Evolutionary conservation across 257 asterid genomes (phyloP), one percentile per base, ranked within the genome.

Genomic region (Echium plantagineum): DNA sequence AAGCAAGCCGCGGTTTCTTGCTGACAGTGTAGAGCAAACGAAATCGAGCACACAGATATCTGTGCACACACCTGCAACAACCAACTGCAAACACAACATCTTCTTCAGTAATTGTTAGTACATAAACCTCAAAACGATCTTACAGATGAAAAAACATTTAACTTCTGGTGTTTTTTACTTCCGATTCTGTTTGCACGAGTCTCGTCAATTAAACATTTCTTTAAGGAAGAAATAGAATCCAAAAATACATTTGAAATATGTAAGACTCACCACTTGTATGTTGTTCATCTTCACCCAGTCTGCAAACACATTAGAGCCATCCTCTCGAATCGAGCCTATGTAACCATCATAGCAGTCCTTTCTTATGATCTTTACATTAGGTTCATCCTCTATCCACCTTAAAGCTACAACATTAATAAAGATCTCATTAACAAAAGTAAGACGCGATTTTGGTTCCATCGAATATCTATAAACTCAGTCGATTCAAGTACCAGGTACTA

Each of bases 41-140:
- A 85, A 83, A 74, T 85, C 94, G 67, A 85, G 73, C 60, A 85
- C 94, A 12, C 94, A 83, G 5, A 85, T 83, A 69, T 85, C 94
- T 4, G 94, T 85, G 77, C 94, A 85, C 38, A 74, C 26, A 8
- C 94, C 91, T 35, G 74, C 78, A 38, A 85, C 88, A 73, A 83
- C 4, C 71, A 83, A 51, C 94, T 85, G 35, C 60, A 52, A 66
- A 42, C 18, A 61, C 15, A 55, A 24, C 61, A 53, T 22, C 59
- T 5, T 17, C 60, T 67, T 38, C 48, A 38, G 15, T 9, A 38
- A 7, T 38, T 38, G 2, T 10, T 2, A 7, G 48, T 10, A 8
- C 1, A 38, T 7, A 38, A 38, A 38, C 48, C 48, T 38, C 48
- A 38, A 38, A 38, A 38, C 9, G 15, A 38, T 38, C 48, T 38